Evolutionary conservation across 495 filamentous ascomycete genomes (phyloP).

Genomic region (Trichodelitschia bisporula): DNA sequence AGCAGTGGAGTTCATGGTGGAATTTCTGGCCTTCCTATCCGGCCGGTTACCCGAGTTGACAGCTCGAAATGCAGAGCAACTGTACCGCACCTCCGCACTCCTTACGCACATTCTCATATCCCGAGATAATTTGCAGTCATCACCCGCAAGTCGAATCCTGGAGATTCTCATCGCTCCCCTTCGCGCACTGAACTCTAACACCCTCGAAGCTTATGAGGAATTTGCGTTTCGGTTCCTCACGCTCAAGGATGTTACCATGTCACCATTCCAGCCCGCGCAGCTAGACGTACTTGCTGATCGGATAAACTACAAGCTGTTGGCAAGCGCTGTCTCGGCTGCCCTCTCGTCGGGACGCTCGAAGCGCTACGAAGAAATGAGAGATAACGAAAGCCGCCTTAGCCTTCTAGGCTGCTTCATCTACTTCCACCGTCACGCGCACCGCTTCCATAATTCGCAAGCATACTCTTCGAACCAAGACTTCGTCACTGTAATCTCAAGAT

Average conservation of each 20-base stretch:
- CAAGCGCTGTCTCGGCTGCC: slow-evolving; percentile 19
- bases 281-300: slow-evolving; percentile 22
- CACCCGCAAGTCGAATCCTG: not conserved
- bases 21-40: not conserved
- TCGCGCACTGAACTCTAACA: slow-evolving; percentile 13
- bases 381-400: slow-evolving; percentile 32
- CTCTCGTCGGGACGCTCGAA: slow-evolving; percentile 11
- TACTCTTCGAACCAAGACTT: slow-evolving; percentile 29
- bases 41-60: not conserved
- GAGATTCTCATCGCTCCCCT: not conserved
- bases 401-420: slow-evolving; percentile 61
- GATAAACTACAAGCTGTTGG: slow-evolving; percentile 29
- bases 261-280: slow-evolving; percentile 12
- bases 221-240: slow-evolving; percentile 31
- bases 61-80: slow-evolving; percentile 2
- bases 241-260: slow-evolving; percentile 17
- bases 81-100: slow-evolving; percentile 6
- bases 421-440: slow-evolving; percentile 31
- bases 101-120: too few relatives aligned
- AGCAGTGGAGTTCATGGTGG: too few relatives aligned
- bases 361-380: slow-evolving; percentile 6
- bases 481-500: slow-evolving; percentile 34
- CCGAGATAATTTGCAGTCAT: slow-evolving; percentile 6
- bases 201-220: slow-evolving; percentile 27
- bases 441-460: slow-evolving; percentile 15